phyloP scores from a whole-genome alignment of 352 stramenopile genomes.

The Pythium aquatile region DNA sequence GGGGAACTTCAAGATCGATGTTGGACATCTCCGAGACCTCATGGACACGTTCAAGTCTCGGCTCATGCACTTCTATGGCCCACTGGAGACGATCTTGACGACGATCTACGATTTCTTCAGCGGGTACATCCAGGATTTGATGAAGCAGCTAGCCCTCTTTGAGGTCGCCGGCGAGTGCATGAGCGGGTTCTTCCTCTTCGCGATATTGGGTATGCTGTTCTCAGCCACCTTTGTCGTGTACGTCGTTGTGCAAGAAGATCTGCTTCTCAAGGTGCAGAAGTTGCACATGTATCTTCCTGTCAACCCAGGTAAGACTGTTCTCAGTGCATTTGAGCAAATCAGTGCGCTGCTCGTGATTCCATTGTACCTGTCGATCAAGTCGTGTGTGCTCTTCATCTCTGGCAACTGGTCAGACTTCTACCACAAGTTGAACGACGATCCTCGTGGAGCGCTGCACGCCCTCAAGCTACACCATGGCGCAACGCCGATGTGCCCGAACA shows the following conservation, averaged over 20 bases:
- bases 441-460: slow-evolving; percentile 5
- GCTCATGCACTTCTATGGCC: slow-evolving; percentile 29
- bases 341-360: slow-evolving; percentile 52
- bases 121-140: slow-evolving; percentile 33
- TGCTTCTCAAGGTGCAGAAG: slow-evolving; percentile 57
- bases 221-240: slow-evolving; percentile 47
- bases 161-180: slow-evolving; percentile 34
- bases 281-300: slow-evolving; percentile 42
- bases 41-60: slow-evolving; percentile 24
- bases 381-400: slow-evolving; percentile 57
- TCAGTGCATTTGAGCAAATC: slow-evolving; percentile 41
- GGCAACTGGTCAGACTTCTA: slow-evolving; percentile 40
- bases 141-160: slow-evolving; percentile 33
- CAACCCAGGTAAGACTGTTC: slow-evolving; percentile 33
- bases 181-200: slow-evolving; percentile 41
- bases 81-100: slow-evolving; percentile 27
- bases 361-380: slow-evolving; percentile 56
- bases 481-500: slow-evolving; percentile 22
- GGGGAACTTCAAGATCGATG: slow-evolving; percentile 34
- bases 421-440: slow-evolving; percentile 18
- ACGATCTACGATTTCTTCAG: slow-evolving; percentile 40
- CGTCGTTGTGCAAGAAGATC: slow-evolving; percentile 58
- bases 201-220: slow-evolving; percentile 34
- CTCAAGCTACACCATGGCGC: slow-evolving; percentile 28
- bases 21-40: slow-evolving; percentile 15